phyloP scores from a whole-genome alignment of 2,329 filamentous ascomycete genomes.

The Trichoderma brevicompactum region DNA sequence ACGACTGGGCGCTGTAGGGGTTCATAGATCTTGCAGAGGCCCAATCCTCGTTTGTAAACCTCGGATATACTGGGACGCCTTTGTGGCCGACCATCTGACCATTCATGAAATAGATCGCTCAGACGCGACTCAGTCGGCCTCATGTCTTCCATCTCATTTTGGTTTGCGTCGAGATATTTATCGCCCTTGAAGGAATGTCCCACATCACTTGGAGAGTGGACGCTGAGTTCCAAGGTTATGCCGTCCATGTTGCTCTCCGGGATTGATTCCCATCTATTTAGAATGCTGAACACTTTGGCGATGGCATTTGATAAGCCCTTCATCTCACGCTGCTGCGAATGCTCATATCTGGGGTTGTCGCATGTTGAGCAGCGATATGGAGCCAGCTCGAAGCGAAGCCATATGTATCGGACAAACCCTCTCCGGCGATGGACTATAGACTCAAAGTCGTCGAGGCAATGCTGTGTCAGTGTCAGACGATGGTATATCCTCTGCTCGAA shows the following conservation, averaged over 20 bases:
- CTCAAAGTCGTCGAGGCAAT: not conserved
- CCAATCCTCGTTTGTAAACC: too few species aligned
- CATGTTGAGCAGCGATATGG: not conserved
- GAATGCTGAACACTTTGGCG: not conserved
- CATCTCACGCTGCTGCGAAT: too few species aligned
- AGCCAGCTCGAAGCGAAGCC: not conserved
- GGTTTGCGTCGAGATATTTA: not conserved
- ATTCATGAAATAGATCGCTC: not conserved
- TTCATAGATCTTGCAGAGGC: too few species aligned
- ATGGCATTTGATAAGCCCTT: not conserved
- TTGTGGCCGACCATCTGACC: not conserved
- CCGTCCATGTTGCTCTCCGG: not conserved
- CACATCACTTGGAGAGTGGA: slow-evolving; percentile 1
- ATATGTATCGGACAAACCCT: not conserved
- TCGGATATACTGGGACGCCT: not conserved
- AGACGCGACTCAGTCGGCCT: not conserved
- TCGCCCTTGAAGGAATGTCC: not conserved
- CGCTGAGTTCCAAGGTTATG: slow-evolving; percentile 1
- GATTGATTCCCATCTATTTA: not conserved
- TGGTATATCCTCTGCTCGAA: not conserved
- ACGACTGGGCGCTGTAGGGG: not conserved
- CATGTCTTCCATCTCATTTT: not conserved
- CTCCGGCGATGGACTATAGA: not conserved
- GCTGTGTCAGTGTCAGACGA: not conserved
- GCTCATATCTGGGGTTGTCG: not conserved